Evolutionary conservation across 148 eudicot genomes (phyloP).

Genomic region (Polygonum maritimum): DNA sequence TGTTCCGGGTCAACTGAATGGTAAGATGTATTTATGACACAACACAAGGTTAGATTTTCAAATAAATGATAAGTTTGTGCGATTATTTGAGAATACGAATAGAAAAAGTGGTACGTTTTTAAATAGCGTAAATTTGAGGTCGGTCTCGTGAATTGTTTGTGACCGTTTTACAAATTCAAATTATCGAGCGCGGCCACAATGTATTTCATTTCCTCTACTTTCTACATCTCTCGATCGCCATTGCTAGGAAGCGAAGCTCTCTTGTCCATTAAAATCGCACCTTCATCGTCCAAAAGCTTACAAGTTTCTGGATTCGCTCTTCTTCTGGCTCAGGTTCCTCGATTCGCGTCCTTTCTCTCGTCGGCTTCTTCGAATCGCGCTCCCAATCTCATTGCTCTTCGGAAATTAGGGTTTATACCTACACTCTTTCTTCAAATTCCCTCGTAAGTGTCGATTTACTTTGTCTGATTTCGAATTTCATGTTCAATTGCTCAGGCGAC

Average conservation of each 20-base stretch:
- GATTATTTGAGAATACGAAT: neutral
- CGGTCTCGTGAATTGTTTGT: neutral
- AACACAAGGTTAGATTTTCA: too few relatives aligned
- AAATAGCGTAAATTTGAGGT: neutral
- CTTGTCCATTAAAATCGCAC: neutral
- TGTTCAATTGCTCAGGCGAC: neutral
- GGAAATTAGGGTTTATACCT: neutral
- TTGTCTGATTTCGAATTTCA: too few relatives aligned
- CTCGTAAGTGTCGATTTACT: neutral
- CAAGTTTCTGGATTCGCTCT: neutral
- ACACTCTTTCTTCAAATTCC: neutral
- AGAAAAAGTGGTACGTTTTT: neutral
- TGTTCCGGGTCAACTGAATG: too few relatives aligned
- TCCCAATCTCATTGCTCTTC: too few relatives aligned
- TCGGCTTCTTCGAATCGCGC: neutral
- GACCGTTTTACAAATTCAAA: neutral
- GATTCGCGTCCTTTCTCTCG: neutral
- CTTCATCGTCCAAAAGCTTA: neutral
- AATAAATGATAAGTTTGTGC: neutral
- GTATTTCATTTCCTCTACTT: neutral
- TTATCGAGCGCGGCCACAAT: neutral
- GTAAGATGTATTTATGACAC: too few relatives aligned
- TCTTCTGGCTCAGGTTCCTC: neutral
- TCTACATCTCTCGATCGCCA: neutral
- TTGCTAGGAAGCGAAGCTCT: neutral